Base-by-base conservation (phyloP, 768 basidiomycete genomes). In the Dentipellis fragilis region DNA sequence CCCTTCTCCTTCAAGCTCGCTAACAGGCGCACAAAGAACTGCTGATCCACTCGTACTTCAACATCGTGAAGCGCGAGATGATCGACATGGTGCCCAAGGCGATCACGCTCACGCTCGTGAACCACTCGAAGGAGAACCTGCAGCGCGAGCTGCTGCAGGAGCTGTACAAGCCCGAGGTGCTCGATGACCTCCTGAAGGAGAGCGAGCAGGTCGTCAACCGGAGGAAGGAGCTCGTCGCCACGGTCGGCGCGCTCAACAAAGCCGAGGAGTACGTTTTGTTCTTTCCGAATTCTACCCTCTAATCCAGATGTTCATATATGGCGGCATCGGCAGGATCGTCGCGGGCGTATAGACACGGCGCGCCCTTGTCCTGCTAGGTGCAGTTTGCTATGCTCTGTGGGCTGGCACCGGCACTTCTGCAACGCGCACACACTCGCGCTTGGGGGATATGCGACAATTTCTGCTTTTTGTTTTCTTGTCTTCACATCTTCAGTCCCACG, bases 61-160 rank as follows among this genome's bases (percentile, higher is more conserved):
- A 96, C 73, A 93, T 97, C 61, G 92, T 97, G 54, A 98, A 99
- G 75, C 87, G 94, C 57, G 95, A 97, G 72, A 93, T 98, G 89
- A 98, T 98, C 65, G 95, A 98, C 71, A 96, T 96, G 93, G 90
- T 98, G 22, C 95, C 95, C 8, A 99, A 99, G 71, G 91, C 91
- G 16, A 92, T 96, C 67, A 83, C 88, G 10, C 73, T 89, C 60
- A 97, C 91, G 14, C 82, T 98, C 37, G 95, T 99, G 51, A 87
- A 84, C 67, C 84, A 85, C 70, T 85, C 94, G 57, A 97, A 96
- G 71, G 96, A 98, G 72, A 84, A 90, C 68, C 74, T 99, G 57
- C 96, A 99, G 73, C 80, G 85, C 58, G 94, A 96, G 70, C 78
- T 99, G 40, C 72, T 99, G 52, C 91, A 96, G 67, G 90, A 97